Evolutionary conservation across 169 alveolate genomes (phyloP).

Genomic region (Eimeria tenella): DNA sequence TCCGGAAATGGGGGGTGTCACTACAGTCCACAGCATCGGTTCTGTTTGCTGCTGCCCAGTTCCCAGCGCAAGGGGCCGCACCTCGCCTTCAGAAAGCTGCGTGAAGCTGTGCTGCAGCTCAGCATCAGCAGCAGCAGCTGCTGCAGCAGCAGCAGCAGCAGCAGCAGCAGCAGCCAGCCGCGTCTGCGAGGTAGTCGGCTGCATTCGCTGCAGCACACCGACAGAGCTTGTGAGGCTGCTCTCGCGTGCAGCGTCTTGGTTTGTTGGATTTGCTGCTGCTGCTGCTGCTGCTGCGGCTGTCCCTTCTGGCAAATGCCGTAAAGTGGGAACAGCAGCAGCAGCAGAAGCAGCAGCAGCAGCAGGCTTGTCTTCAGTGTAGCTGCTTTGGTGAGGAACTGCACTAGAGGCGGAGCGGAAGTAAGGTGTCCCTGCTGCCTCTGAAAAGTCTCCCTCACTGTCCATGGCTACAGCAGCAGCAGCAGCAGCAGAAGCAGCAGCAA

Average conservation of each 20-base stretch:
- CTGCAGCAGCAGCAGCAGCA: neutral
- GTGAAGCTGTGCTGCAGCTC: conserved; percentile 43
- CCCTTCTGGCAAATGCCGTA: neutral
- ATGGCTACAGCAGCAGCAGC: conserved; percentile 25
- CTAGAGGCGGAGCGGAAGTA: conserved; percentile 28
- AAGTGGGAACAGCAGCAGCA: neutral
- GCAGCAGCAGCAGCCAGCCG: neutral
- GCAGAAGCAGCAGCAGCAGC: conserved; percentile 39
- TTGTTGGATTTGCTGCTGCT: neutral
- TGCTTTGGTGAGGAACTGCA: neutral
- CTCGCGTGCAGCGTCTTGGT: too few relatives aligned
- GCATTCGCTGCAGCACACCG: conserved; percentile 1
- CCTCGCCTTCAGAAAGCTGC: conserved; percentile 34
- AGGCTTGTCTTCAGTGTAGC: neutral
- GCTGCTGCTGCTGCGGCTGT: conserved; percentile 31
- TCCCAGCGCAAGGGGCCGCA: neutral
- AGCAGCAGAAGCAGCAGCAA: neutral
- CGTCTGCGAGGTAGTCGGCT: neutral
- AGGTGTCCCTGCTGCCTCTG: neutral
- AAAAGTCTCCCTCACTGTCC: neutral
- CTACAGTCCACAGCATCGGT: conserved; percentile 16
- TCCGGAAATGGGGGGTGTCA: neutral
- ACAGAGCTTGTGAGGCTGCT: neutral
- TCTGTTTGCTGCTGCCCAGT: neutral
- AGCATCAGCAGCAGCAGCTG: neutral